Base-by-base conservation (phyloP, 2,329 filamentous ascomycete species). In the Meredithiella fracta region DNA sequence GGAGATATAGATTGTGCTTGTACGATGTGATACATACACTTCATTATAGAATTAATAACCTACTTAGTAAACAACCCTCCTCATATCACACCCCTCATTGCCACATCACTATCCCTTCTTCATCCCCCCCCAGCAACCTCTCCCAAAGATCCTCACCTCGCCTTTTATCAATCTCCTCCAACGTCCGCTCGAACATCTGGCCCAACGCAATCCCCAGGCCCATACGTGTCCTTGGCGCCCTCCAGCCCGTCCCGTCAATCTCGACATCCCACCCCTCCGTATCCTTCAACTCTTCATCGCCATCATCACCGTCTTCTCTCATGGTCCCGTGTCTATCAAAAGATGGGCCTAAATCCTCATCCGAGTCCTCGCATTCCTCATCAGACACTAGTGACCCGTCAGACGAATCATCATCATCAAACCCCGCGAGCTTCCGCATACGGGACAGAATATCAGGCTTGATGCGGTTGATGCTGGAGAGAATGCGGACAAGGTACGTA, bases 401-500 rank as follows among this genome's bases (percentile, higher is more conserved):
- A 11, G 38, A 26, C 6, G 38, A 20, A 22, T 53, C 47, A 9
- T 52, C 37, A n/a, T 34, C 47, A 5, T 52, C 51, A 2, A 17
- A 38, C 9, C 40, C 47, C 8, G 51, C 44, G 14, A 23, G 15
- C 25, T 40, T 29, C 1, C 49, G 47, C 56, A 57, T 75, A 75
- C 55, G 71, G n/a, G 55, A 40, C 9, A 58, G 29, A 57, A 91
- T 79, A 3, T 79, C 67, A 6, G 88, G 70, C 25, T 90, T 75
- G 15, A 85, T 86, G 61, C 83, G 78, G 64, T 94, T 86, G 0
- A 89, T 85, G 29, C 94, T 71, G 63, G 86, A 86, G 64, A 86
- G 84, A 60, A 90, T 84, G 42, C 91, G 78, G 6, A 97, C 88
- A 74, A 92, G 94, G 66, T 96, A 88, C 0, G 86, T 91, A 17